Base-by-base conservation (phyloP, 2,329 filamentous ascomycete species). In the Aureobasidium sp. region DNA sequence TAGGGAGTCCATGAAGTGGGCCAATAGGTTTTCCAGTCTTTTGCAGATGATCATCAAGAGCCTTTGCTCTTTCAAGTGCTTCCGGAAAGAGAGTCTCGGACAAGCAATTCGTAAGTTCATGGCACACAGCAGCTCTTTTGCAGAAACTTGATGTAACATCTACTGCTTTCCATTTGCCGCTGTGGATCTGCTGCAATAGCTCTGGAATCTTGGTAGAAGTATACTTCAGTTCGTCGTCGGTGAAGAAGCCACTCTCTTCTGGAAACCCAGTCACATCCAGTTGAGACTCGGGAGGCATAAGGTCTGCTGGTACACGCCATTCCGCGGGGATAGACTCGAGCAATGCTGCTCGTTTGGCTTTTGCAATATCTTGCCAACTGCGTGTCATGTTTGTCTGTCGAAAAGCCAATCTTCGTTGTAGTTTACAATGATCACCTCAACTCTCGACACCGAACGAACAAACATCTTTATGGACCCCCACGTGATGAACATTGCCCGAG, bases 1-100 rank as follows among this genome's bases (percentile, higher is more conserved):
- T 76, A 0, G 85, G 84, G 0, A 88, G 63, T 71, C 86, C 88
- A 71, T 90, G 87, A 1, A 91, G 78, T 1, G 87, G 86, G 0
- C 88, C 88, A 41, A 81, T 73, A 0, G 78, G 71, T 65, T 75
- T 72, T 29, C 77, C 78, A 13, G 74, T 79, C 53, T 71, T 73
- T 24, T 72, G 66, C 4, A 82, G 74, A 63, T 84, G 76, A 0
- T 78, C 74, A 68, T 86, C 83, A 0, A 84, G 76, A 41, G 78
- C 73, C 65, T 79, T 77, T 3, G 83, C 82, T 43, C 75, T 75
- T 34, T 75, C 69, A 51, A 84, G 74, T 3, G 82, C 82, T 69
- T 80, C 77, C 10, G 79, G 72, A 66, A 84, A 83, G 61, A 86
- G 77, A 27, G 80, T 78, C 65, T 86, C 82, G 0, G 80, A 83